These are phyloP conservation scores for Populus pruinosa DNA, from an alignment of 345 rosid species.

Conservation along the genomic window DNA sequence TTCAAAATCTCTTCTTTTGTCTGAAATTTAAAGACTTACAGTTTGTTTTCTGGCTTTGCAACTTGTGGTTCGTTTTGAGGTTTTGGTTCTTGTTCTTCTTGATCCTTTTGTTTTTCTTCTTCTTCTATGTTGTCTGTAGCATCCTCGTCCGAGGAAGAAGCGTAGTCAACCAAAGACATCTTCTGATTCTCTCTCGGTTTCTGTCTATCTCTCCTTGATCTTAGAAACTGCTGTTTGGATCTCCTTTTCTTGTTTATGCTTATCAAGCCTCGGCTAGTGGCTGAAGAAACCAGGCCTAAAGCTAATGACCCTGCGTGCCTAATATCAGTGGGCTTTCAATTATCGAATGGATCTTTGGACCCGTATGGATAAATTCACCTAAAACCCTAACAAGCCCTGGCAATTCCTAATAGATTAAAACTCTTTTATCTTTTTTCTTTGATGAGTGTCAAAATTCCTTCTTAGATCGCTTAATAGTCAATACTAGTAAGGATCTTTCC, in stretches of 20 bases:
- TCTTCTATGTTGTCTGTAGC: conserved; percentile 25
- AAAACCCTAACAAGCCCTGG: too few relatives aligned
- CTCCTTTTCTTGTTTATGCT: background rate
- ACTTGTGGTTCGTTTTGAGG: conserved; percentile 15
- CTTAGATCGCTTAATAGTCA: too few relatives aligned
- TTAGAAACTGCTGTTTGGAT: background rate
- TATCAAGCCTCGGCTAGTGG: background rate
- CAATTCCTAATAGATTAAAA: too few relatives aligned
- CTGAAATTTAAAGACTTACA: conserved; percentile 22
- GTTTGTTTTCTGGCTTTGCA: conserved; percentile 17
- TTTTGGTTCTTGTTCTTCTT: background rate
- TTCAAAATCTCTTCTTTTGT: background rate
- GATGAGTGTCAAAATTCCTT: too few relatives aligned
- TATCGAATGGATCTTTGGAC: too few relatives aligned
- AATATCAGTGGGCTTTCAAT: background rate
- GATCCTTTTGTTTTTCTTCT: background rate
- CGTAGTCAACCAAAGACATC: conserved; percentile 74
- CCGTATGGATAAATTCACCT: too few relatives aligned
- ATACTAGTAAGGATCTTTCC: too few relatives aligned
- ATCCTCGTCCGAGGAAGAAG: conserved; percentile 62
- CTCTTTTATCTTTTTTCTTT: too few relatives aligned
- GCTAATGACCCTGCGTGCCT: background rate
- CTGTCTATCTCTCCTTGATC: background rate
- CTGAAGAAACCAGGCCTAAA: background rate
- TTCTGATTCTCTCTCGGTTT: conserved; percentile 3